phyloP scores from a whole-genome alignment of 176 grass and related monocot genomes.

The Oryza coarctata region DNA sequence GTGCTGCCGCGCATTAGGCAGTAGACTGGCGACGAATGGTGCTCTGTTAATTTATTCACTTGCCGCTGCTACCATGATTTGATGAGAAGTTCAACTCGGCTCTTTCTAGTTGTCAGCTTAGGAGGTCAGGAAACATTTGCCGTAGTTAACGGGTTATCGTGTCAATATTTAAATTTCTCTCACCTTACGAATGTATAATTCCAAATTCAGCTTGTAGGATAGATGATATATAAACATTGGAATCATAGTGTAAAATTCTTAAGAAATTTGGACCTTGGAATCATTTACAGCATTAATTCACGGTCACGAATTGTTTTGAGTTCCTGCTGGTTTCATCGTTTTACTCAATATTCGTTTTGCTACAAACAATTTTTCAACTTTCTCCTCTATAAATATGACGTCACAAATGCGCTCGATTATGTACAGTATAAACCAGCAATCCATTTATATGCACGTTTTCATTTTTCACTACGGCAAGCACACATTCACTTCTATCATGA shows the following conservation, averaged over 20 bases:
- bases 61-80: background rate
- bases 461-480: too few species aligned
- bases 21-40: background rate
- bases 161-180: slow-evolving; percentile 40
- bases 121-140: slow-evolving; percentile 20
- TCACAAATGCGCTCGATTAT: too few species aligned
- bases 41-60: background rate
- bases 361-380: too few species aligned
- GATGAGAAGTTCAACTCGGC: background rate
- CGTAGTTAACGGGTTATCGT: slow-evolving; percentile 33
- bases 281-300: background rate
- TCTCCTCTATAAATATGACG: too few species aligned
- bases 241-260: slow-evolving; percentile 45
- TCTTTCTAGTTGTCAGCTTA: slow-evolving; percentile 14
- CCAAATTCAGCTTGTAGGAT: slow-evolving; percentile 34
- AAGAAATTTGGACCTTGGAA: background rate
- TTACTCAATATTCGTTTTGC: too few species aligned
- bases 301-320: too few species aligned
- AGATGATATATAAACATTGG: slow-evolving; percentile 27
- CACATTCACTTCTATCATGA: too few species aligned
- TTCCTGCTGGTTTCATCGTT: too few species aligned
- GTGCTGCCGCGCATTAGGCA: background rate
- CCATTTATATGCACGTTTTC: too few species aligned
- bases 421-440: too few species aligned
- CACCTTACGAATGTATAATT: slow-evolving; percentile 25